These are phyloP conservation scores for Claviceps sp. DNA, from an alignment of 2,329 filamentous ascomycete genomes.

Conservation along the genomic window DNA sequence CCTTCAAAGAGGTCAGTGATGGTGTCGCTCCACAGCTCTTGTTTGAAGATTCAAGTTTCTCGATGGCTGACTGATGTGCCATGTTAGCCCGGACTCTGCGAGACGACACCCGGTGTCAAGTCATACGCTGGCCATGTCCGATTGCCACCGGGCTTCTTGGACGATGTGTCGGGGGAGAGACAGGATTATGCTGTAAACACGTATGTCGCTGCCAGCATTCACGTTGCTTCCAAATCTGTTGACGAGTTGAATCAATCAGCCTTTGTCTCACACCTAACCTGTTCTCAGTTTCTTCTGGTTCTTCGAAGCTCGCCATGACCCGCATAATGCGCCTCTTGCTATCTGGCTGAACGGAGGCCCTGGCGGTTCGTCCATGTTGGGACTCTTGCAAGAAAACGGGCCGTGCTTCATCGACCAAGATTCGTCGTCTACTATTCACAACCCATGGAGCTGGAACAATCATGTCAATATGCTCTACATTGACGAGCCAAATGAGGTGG, in stretches of 20 bases:
- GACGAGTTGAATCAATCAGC: background rate
- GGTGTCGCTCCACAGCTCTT: background rate
- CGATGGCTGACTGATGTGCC: constrained; percentile 7
- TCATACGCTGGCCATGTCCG: constrained; percentile 52
- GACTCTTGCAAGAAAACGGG: constrained; percentile 49
- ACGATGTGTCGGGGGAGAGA: constrained; percentile 30
- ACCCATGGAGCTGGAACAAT: constrained; percentile 52
- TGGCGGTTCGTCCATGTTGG: constrained; percentile 47
- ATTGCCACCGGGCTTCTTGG: constrained; percentile 29
- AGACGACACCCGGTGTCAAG: constrained; percentile 45
- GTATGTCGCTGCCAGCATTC: constrained; percentile 15
- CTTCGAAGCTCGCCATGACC: constrained; percentile 30
- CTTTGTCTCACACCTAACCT: background rate
- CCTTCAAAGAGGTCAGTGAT: constrained; percentile 38
- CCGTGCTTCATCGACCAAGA: constrained; percentile 34
- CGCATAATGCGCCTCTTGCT: constrained; percentile 29
- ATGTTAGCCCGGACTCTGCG: constrained; percentile 40
- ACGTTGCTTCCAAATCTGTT: too few relatives aligned
- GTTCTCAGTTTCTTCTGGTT: constrained; percentile 32
- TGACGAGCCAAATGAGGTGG: constrained; percentile 52
- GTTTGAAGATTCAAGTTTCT: background rate
- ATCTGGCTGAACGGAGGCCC: constrained; percentile 57
- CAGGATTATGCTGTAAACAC: constrained; percentile 33
- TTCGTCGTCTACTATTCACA: constrained; percentile 36
- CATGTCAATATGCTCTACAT: constrained; percentile 40